Evolutionary conservation across 2,329 filamentous ascomycete species (phyloP).

Genomic region (Fusarium anguioides): DNA sequence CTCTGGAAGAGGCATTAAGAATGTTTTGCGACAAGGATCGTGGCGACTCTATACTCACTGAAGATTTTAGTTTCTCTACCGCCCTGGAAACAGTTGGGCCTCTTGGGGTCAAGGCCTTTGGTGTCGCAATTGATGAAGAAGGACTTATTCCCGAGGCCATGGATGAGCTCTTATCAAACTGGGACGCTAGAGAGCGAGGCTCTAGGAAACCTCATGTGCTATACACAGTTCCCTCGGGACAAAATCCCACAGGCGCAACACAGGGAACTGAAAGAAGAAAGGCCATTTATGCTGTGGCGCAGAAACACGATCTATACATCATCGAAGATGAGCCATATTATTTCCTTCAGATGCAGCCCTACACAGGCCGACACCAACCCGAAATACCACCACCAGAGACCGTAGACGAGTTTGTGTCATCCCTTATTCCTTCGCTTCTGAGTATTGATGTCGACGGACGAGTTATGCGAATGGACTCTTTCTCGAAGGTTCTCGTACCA

Average conservation of each 20-base stretch:
- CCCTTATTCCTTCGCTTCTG: conserved; percentile 72
- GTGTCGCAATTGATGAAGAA: conserved; percentile 63
- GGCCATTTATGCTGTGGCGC: conserved; percentile 80
- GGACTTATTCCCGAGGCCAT: conserved; percentile 64
- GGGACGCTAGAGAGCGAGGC: conserved; percentile 59
- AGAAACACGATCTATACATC: conserved; percentile 87
- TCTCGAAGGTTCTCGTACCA: conserved; percentile 90
- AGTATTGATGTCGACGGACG: conserved; percentile 87
- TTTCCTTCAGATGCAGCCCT: conserved; percentile 88
- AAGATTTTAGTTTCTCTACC: conserved; percentile 91
- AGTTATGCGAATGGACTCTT: conserved; percentile 90
- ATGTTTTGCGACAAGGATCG: conserved; percentile 79
- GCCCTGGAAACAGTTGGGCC: conserved; percentile 68
- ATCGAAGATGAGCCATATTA: conserved; percentile 96
- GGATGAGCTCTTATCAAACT: conserved; percentile 62
- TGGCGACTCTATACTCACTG: conserved; percentile 83
- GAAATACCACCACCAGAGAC: conserved; percentile 66
- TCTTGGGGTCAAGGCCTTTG: conserved; percentile 63
- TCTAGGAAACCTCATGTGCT: conserved; percentile 65
- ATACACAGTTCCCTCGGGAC: conserved; percentile 77
- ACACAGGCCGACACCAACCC: conserved; percentile 65
- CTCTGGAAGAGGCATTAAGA: conserved; percentile 84
- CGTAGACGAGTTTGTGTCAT: conserved; percentile 78
- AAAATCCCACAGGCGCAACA: conserved; percentile 92
- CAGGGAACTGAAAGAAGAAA: conserved; percentile 74